Evolutionary conservation across 2,329 filamentous ascomycete genomes (phyloP), one percentile per base, ranked within the genome.

Genomic region (Ophiostoma tasmaniense): DNA sequence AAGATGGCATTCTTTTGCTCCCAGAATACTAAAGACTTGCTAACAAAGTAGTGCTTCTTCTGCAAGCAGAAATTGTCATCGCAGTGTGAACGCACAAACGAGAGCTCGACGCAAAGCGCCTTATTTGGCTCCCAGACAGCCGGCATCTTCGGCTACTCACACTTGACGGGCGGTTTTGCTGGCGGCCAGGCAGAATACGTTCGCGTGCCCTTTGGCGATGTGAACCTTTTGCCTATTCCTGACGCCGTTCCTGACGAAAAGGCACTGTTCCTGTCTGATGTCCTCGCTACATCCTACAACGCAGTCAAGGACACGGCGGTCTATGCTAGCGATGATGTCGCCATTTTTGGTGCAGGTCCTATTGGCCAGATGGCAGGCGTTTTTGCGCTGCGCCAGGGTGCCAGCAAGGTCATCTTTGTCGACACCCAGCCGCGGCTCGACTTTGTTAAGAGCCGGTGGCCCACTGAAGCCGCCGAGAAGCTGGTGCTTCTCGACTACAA

Each of bases 161-260:
- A 92, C 75, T 91, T 96, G 75, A 93, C 90, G 0, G 92, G 92
- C 7, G 93, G 93, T 0, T 96, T 94, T 75, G 91, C 92, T 0
- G 92, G 93, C 66, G 92, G 92, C 0, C 93, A 96, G 78, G 90
- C 92, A 3, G 93, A 96, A 79, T 96, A 92, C 74, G 89, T 93
- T 0, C 86, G 92, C 8, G 91, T 96, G 8, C 92, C 93, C 0
- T 85, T 88, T 37, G 92, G 87, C 35, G 90, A 95, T 73, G 88
- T 92, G 70, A 96, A 96, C 75, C 81, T 96, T 28, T 82, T 96
- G 14, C 87, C 89, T 74, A 86, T 96, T 6, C 92, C 93, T 1
- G 88, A 90, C 68, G 84, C 85, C 73, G 89, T 96, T 0, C 90
- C 92, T 0, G 92, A 96, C 75, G 93, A 96, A 81, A 93, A 94